Conservation (phyloP, 768 basidiomycete species). For the Stropharia rugosoannulata region DNA sequence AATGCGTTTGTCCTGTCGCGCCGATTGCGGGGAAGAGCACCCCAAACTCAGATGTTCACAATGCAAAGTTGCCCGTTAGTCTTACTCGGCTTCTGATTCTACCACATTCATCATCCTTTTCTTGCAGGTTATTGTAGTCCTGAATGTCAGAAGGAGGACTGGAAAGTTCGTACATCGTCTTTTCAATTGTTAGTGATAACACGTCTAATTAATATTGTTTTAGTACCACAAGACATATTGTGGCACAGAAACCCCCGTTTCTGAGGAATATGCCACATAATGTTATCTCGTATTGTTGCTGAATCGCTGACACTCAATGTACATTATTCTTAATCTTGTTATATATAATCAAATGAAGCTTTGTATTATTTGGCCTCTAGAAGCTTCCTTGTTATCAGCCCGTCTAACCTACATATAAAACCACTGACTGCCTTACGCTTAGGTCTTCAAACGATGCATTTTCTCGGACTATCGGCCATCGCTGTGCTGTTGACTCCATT, state of each 20-base stretch:
- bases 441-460: too few species aligned
- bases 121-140: conserved; percentile 20
- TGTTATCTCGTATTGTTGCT: background rate
- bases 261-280: conserved; percentile 2
- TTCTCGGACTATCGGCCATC: too few species aligned
- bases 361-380: too few species aligned
- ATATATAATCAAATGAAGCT: too few species aligned
- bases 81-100: background rate
- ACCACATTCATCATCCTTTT: background rate
- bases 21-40: conserved; percentile 22
- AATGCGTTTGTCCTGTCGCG: conserved; percentile 16
- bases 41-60: conserved; percentile 18
- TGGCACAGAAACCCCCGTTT: conserved; percentile 10
- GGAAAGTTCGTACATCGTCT: conserved; percentile 16
- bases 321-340: too few species aligned
- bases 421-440: too few species aligned
- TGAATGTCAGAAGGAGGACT: conserved; percentile 22
- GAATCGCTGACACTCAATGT: background rate
- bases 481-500: too few species aligned
- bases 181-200: background rate
- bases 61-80: conserved; percentile 21
- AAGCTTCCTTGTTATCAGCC: too few species aligned
- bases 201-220: background rate
- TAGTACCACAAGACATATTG: conserved; percentile 21
- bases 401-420: too few species aligned